Conservation (phyloP, 108 stramenopile genomes). For the Pseudonitzschia pungens region DNA sequence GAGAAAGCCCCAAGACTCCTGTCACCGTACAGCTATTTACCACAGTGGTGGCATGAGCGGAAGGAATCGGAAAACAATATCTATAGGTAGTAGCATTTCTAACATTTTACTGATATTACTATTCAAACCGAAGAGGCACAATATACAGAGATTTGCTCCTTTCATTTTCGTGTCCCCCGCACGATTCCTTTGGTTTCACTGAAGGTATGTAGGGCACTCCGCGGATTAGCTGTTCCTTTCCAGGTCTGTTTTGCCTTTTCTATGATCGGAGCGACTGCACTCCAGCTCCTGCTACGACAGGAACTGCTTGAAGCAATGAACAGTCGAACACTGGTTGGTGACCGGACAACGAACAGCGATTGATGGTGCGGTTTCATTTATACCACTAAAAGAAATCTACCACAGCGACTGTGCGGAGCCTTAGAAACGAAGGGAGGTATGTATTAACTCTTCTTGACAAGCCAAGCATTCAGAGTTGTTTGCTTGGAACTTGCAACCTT, state of each 20-base stretch:
- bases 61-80: conserved; percentile 23
- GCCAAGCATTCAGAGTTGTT: conserved; percentile 30
- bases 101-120: neutral
- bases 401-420: neutral
- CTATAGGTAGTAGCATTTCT: conserved; percentile 8
- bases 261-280: no score
- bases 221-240: no score
- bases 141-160: no score
- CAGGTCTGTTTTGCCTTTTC: no score
- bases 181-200: no score
- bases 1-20: conserved; percentile 6
- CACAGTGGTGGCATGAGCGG: conserved; percentile 38
- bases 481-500: conserved; percentile 8
- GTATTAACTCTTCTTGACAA: conserved; percentile 21
- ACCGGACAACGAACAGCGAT: no score
- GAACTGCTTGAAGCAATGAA: no score
- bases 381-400: neutral
- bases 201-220: no score
- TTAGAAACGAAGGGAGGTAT: neutral
- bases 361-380: no score
- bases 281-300: no score
- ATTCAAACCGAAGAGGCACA: neutral
- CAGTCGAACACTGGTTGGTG: no score
- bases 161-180: no score
- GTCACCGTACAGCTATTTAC: conserved; percentile 22